Evolutionary conservation across 2,329 filamentous ascomycete genomes (phyloP), one percentile per base, ranked within the genome.

Genomic region (Botrytis paeoniae): DNA sequence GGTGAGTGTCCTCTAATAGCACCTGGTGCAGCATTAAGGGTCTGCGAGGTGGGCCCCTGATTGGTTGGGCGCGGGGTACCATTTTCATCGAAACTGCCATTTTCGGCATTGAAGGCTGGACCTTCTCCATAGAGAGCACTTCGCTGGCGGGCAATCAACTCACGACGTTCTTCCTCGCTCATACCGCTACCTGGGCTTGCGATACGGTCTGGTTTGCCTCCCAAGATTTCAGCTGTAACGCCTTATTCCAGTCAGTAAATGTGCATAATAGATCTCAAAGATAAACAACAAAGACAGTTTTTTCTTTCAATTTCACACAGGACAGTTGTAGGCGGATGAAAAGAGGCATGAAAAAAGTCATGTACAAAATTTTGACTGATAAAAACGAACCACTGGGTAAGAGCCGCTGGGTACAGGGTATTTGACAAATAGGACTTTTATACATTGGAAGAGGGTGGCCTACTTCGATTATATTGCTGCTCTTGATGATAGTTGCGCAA

Each of bases 391-490:
- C 64, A 37, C 64, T 68, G 64, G 64, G 64, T 66, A 68, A 39
- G 62, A 65, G 35, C 76, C 79, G 76, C 78, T 80, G 79, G 80
- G 78, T 79, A 80, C 76, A 80, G 75, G 75, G 76, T 77, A 75
- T 75, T 63, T 74, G 72, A 75, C 74, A 77, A 74, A 77, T 74
- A 77, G 75, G 74, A 77, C 86, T 88, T 89, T 73, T 91, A 92
- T 89, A 70, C 70, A 73, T 72, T 88, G 89, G 89, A 87, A 88
- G 88, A 89, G 89, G 90, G 89, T 84, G 90, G 90, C 92, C 90
- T 93, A 98, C 96, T 98, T 93, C 95, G 92, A 88, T 98, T 97
- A 86, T 97, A 98, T 90, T 99, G 96, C 89, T 99, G 96, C 89
- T 99, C 96, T 86, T 98, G 97, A 86, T 99, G 96, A 86, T 98